Evolutionary conservation across 148 eudicot genomes (phyloP), one percentile per base, ranked within the genome.

Genomic region (Rhododendron griersonianum): DNA sequence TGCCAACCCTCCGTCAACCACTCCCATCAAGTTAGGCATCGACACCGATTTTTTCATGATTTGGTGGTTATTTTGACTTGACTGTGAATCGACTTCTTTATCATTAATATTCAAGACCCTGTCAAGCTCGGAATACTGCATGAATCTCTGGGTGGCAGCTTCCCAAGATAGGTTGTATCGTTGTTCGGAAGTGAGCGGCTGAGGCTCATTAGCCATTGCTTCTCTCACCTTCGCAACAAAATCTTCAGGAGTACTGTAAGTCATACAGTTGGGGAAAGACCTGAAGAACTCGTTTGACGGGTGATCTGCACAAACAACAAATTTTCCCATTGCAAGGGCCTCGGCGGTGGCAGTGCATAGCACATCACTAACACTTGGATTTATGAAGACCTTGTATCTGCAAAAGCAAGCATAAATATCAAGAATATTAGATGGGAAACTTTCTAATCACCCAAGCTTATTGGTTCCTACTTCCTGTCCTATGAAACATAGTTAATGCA

Each of bases 281-380:
- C 89, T 89, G 90, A 97, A 97, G 87, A 97, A 97, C 71, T 97
- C 98, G 23, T 97, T 97, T 23, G 99, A 95, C 67, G 99, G 99
- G 79, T 97, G 99, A 80, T 97, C 96, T 18, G 99, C 98, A 80
- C 99, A 97, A 77, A 97, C 98, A 39, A 97, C 99, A 89, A 97
- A 93, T 86, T 97, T 97, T 21, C 99, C 99, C 99, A 97, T 97
- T 25, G 99, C 99, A 51, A 97, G 96, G 23, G 99, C 99, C 88
- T 97, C 99, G 7, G 99, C 98, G 25, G 99, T 97, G 35, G 99
- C 98, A 5, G 99, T 97, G 92, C 99, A 97, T 78, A 97, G 96
- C 84, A 97, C 99, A 77, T 97, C 99, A 50, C 98, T 97, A 51
- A 95, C 92, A 83, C 99, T 97, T 33, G 99, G 99, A 84, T 97